Base-by-base conservation (phyloP, 2,329 filamentous ascomycete genomes). In the Diplodia scrobiculata region DNA sequence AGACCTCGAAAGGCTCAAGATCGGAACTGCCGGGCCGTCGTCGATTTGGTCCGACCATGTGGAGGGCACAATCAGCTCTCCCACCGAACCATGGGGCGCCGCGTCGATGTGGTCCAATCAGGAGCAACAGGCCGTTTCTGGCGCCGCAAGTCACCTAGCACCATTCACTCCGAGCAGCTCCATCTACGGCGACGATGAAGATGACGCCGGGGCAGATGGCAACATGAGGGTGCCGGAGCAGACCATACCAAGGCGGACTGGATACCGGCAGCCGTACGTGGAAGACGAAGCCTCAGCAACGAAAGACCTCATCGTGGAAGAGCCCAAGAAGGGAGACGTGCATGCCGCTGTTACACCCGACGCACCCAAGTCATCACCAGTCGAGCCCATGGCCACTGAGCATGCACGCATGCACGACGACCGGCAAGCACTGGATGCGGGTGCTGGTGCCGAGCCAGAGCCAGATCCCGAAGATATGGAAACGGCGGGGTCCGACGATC, bases 161-260 rank as follows among this genome's bases (percentile, higher is more conserved):
- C 58, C 58, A 5, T 62, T 62, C 58, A 65, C 63, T 13, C 63
- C 63, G 7, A 50, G 51, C 27, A 65, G 63, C 41, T 65, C 63
- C 3, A 48, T 65, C 11, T 65, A 65, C 29, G 63, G 41, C 3
- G 63, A 65, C 19, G 52, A 58, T 14, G 51, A 25, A 4, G 25
- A 52, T 27, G 17, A 41, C 5, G 45, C n/a, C 21, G 14, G 11
- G 2, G 27, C 41, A 13, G 14, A 14, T 6, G 13, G 13, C 10
- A 19, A 13, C 14, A 17, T 9, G 0, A n/a, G n/a, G 9, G 34
- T 6, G 7, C 55, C 21, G 2, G 58, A 62, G 29, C 45, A 50
- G 11, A 50, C 2, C 5, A 62, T 45, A 21, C 58, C 58, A n/a
- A 36, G 27, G 27, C 41, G 45, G 10, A 10, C 41, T 1, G 41